Evolutionary conservation across 371 early-diverging fungal species (phyloP), one percentile per base, ranked within the genome.

Genomic region (Syncephalastrum racemosum): DNA sequence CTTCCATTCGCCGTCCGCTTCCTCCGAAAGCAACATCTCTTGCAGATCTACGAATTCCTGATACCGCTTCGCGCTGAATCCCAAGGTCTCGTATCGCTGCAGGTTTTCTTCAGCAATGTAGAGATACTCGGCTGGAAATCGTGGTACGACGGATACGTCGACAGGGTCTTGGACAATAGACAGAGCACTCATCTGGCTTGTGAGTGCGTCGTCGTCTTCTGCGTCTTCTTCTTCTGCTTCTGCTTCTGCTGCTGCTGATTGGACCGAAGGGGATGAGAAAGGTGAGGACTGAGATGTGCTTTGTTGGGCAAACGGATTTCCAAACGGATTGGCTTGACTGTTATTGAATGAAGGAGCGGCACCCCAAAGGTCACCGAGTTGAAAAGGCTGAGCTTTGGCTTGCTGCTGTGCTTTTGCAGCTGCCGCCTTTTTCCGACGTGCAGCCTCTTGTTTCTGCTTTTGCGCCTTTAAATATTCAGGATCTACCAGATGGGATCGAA

Each of bases 401-500:
- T 53, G 57, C 52, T 56, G 64, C n/a, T 31, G 55, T 19, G 61
- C 54, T 60, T 45, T 43, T 40, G 54, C 44, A 42, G 60, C n/a
- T 71, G 70, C 54, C 70, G 64, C 67, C 23, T 69, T 64, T 54
- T 69, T 71, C 14, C 54, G 58, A 5, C 36, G 36, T 24, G 67
- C 74, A 46, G 72, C 67, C 43, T 66, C 74, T 53, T 66, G 71
- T 56, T 83, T 79, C 56, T 67, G 66, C 16, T 65, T 59, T 39
- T 84, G 70, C 52, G 81, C 80, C 51, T 72, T 70, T 23, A 84
- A 74, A 62, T 88, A 89, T n/a, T 82, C 82, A 16, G 59, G 58
- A 56, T 91, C 88, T 7, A 87, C 69, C 46, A 82, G 53, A 57
- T 90, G 85, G 4, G 84, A 86, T n/a, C 91, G 80, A 2, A 88